Base-by-base conservation (phyloP, 495 filamentous ascomycete genomes). In the Penicillium cinerascens region DNA sequence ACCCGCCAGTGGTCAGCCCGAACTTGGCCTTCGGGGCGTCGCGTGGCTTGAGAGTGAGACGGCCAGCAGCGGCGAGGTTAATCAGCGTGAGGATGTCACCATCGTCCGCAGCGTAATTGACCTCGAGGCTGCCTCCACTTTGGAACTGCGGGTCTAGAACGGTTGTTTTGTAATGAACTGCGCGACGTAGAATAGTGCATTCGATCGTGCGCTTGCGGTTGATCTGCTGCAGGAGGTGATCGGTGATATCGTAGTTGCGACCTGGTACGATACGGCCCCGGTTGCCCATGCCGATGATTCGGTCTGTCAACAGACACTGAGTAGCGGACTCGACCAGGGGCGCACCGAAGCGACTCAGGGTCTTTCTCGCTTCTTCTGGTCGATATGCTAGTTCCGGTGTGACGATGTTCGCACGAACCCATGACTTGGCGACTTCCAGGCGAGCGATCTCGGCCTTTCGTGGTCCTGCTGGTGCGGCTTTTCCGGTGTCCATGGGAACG, bases 1-100 rank as follows among this genome's bases (percentile, higher is more conserved):
- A 95, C 71, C 83, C 79, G 3, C 82, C 84, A 42, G 88, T 82
- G 25, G 65, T 75, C 13, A 91, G 80, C 22, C 91, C 91, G 67
- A 85, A 89, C 49, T 83, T 82, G 50, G 87, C 81, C 43, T 80
- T 70, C 0, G 86, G 87, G 3, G 83, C 74, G 47, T 87, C 77
- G 3, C 73, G 65, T 0, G 82, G 75, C 4, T 75, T 60, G 8
- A 88, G 47, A n/a, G 63, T 73, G 29, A 95, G 65, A 16, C 78
- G 75, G 0, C 82, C 78, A 22, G 76, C 50, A 0, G 85, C 82
- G 33, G 85, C 70, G 21, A 96, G 76, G 60, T 91, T 88, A 20
- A 84, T 74, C 40, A 89, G 52, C 6, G 81, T 86, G 59, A 95
- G 77, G 36, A 87, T 80, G 29, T 84, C 78, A 17, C 87, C 87